phyloP scores from a whole-genome alignment of 108 stramenopile species.

The Cylindrotheca fusiformis region DNA sequence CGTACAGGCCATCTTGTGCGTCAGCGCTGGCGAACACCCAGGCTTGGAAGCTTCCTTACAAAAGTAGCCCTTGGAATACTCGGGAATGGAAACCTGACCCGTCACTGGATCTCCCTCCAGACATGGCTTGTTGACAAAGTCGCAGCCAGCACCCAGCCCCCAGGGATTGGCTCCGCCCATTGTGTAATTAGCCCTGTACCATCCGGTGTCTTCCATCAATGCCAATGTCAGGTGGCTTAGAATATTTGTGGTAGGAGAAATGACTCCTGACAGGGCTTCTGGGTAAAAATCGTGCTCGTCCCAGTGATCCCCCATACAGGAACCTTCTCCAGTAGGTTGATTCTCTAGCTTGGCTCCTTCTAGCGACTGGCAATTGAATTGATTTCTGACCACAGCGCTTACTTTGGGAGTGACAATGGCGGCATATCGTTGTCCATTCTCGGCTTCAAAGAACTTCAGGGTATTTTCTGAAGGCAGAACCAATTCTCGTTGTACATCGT shows the following conservation, averaged over 20 bases:
- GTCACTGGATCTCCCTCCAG: slow-evolving; percentile 30
- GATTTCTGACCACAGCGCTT: slow-evolving; percentile 71
- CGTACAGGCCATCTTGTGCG: slow-evolving; percentile 83
- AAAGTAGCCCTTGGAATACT: slow-evolving; percentile 67
- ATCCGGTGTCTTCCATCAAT: slow-evolving; percentile 80
- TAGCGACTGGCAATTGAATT: slow-evolving; percentile 79
- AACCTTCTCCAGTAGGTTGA: slow-evolving; percentile 72
- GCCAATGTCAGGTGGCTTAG: slow-evolving; percentile 72
- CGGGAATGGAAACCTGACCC: slow-evolving; percentile 46
- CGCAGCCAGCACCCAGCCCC: slow-evolving; percentile 79
- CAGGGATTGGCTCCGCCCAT: slow-evolving; percentile 40
- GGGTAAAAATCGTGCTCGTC: slow-evolving; percentile 79
- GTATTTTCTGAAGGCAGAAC: slow-evolving; percentile 70
- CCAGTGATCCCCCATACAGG: slow-evolving; percentile 86
- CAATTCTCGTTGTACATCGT: slow-evolving; percentile 55
- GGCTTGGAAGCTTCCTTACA: slow-evolving; percentile 51
- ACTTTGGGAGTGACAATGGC: slow-evolving; percentile 79
- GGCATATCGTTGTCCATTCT: slow-evolving; percentile 74
- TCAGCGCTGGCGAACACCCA: slow-evolving; percentile 64
- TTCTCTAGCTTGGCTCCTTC: slow-evolving; percentile 77
- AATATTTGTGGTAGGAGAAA: slow-evolving; percentile 72
- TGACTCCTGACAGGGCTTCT: slow-evolving; percentile 63
- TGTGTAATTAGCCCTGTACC: slow-evolving; percentile 78
- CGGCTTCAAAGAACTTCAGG: slow-evolving; percentile 62
- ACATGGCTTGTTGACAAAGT: slow-evolving; percentile 69